A percentile compares a stretch with the other conserved stretches of the same genome.
phyloP scores from a whole-genome alignment of 768 basidiomycete species.

The Kwoniella heveanensis region DNA sequence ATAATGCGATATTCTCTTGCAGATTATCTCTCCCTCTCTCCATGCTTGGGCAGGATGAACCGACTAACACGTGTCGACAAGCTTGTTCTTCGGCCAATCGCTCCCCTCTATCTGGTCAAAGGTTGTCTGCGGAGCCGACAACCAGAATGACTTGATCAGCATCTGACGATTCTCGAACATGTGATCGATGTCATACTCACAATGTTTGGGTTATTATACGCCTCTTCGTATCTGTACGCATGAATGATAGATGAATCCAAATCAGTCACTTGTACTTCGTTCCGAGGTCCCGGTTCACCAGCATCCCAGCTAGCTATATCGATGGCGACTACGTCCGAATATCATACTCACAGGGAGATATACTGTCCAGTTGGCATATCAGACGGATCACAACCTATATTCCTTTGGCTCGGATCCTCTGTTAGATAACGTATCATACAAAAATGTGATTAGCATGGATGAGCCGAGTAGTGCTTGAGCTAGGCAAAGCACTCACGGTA shows the following conservation, averaged over 20 bases:
- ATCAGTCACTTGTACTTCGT: background rate
- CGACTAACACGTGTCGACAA: slow-evolving; percentile 50
- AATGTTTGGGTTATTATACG: slow-evolving; percentile 51
- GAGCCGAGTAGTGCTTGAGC: too few species aligned
- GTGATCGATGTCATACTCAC: slow-evolving; percentile 28
- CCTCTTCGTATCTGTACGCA: slow-evolving; percentile 42
- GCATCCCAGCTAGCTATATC: too few species aligned
- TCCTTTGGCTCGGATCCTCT: slow-evolving; percentile 57
- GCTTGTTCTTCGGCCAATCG: slow-evolving; percentile 42
- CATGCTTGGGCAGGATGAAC: too few species aligned
- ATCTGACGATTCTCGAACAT: too few species aligned
- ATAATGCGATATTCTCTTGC: too few species aligned
- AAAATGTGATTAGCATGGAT: too few species aligned
- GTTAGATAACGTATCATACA: background rate
- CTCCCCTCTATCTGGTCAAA: slow-evolving; percentile 34
- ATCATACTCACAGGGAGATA: slow-evolving; percentile 61
- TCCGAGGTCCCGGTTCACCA: background rate
- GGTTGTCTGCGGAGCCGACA: slow-evolving; percentile 28
- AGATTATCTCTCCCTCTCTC: background rate
- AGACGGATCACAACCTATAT: slow-evolving; percentile 81
- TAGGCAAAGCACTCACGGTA: slow-evolving; percentile 72
- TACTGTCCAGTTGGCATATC: slow-evolving; percentile 79
- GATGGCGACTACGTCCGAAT: too few species aligned
- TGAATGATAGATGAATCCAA: too few species aligned
- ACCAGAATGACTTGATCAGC: background rate